Conservation (phyloP, 495 filamentous ascomycete species). For the Zalerion maritima region DNA sequence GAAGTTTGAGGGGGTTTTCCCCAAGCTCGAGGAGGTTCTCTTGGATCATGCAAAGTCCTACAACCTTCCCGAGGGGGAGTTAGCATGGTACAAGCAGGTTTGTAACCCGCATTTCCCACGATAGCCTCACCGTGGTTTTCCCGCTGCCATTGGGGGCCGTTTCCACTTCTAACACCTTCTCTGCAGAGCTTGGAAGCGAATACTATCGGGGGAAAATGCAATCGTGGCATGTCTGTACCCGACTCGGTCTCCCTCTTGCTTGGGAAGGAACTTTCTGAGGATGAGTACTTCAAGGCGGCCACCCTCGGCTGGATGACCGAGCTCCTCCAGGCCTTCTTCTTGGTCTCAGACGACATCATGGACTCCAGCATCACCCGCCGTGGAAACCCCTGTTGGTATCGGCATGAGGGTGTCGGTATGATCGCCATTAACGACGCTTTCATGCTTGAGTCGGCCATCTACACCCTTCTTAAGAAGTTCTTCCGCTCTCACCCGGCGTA, state of each 20-base stretch:
- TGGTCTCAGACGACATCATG: conserved; percentile 98
- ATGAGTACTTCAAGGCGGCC: conserved; percentile 74
- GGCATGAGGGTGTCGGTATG: conserved; percentile 70
- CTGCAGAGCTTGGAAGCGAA: conserved; percentile 66
- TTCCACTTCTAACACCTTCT: conserved; percentile 4
- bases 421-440: conserved; percentile 97
- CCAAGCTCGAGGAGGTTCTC: conserved; percentile 61
- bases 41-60: conserved; percentile 60
- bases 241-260: conserved; percentile 76
- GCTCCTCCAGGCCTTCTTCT: conserved; percentile 95
- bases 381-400: conserved; percentile 91
- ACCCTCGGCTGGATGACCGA: conserved; percentile 94
- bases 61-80: conserved; percentile 63
- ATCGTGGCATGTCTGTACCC: conserved; percentile 94
- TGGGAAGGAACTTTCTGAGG: conserved; percentile 49
- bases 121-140: conserved; percentile 1
- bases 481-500: conserved; percentile 78
- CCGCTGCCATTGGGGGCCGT: background rate
- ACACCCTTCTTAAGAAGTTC: conserved; percentile 78
- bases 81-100: conserved; percentile 83
- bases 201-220: conserved; percentile 88
- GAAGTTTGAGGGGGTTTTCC: conserved; percentile 83
- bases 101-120: conserved; percentile 5
- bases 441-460: conserved; percentile 85
- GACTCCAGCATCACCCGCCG: conserved; percentile 85